Evolutionary conservation across 139 green algal genomes (phyloP), one percentile per base, ranked within the genome.

Genomic region (Tetradesmus obliquus): DNA sequence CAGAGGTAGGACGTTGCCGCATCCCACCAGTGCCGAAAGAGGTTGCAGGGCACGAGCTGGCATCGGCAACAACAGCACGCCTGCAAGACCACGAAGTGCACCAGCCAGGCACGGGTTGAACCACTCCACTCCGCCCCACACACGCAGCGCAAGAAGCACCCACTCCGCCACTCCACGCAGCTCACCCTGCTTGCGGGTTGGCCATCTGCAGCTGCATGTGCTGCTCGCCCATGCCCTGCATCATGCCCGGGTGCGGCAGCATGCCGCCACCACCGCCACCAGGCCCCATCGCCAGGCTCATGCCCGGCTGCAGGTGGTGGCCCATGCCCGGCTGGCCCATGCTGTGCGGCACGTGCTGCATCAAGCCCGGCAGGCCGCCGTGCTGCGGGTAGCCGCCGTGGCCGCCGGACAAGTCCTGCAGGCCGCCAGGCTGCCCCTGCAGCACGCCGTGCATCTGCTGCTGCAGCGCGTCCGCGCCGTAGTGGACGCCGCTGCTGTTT

Each of bases 171-270:
- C 5, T 55, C 1, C 54, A 45, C 20, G 1, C 12, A 5, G 51
- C 85, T 90, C 54, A 90, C 86, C 86, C 86, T 83, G 62, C 45
- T 45, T 90, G 86, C 15, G 19, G 53, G 22, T 69, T 71, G 86
- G 20, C 71, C 53, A 84, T 71, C 20, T 69, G 86, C 69, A 81
- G 66, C 20, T 69, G 69, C 86, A 84, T 66, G 32, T 83, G 71
- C 86, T 83, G 86, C 53, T 83, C 86, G 45, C 45, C 76, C 6
- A 22, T 71, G 69, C 53, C 54, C 17, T 32, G 86, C 45, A 90
- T 24, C 71, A 90, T 90, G 86, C 57, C 55, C 4, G 84, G 84
- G 45, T 88, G 84, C 58, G 72, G 71, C n/a, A 79, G 12, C 10
- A 45, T 82, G 1, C 45, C 45, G 2, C 69, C 86, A 12, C 15